Percentiles rank a stretch among this genome's conserved stretches.
phyloP scores from a whole-genome alignment of 2,329 filamentous ascomycete species.

The Nigrospora oryzae region DNA sequence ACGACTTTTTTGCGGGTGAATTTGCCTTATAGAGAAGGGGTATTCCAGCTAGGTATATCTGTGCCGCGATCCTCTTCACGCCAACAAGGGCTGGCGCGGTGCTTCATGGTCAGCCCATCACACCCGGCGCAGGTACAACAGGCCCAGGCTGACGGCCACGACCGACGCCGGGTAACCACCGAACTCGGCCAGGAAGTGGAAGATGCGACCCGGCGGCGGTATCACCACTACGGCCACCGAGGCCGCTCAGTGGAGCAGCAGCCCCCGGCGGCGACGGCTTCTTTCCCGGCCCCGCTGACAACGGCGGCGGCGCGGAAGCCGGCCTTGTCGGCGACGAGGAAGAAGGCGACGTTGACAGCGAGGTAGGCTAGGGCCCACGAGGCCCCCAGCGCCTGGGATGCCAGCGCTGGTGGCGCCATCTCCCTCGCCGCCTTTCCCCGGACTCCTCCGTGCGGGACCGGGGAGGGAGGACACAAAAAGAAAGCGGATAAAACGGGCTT shows the following conservation, averaged over 20 bases:
- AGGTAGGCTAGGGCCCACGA: conserved; percentile 39
- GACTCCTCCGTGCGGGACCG: no score
- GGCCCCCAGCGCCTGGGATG: no score
- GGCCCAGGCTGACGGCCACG: conserved; percentile 22
- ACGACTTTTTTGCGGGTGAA: no score
- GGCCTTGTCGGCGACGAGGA: conserved; percentile 47
- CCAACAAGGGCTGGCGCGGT: no score
- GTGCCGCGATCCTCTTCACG: no score
- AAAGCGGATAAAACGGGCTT: no score
- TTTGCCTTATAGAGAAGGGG: no score
- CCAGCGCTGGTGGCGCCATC: no score
- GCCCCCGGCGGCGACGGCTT: conserved; percentile 3
- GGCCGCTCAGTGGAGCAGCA: conserved; percentile 48
- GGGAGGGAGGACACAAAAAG: no score
- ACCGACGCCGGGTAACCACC: conserved; percentile 27
- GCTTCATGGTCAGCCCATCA: no score
- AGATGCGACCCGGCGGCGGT: conserved; percentile 33
- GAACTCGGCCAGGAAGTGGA: conserved; percentile 28
- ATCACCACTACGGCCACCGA: conserved; percentile 47
- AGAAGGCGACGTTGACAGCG: conserved; percentile 50
- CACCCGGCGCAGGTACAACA: conserved; percentile 21
- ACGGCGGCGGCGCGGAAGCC: conserved; percentile 44
- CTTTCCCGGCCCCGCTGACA: background rate
- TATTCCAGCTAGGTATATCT: no score
- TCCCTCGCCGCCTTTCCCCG: no score